Base-by-base conservation (phyloP, 805 yeast species). In the Wickerhamomyces canadensis region DNA sequence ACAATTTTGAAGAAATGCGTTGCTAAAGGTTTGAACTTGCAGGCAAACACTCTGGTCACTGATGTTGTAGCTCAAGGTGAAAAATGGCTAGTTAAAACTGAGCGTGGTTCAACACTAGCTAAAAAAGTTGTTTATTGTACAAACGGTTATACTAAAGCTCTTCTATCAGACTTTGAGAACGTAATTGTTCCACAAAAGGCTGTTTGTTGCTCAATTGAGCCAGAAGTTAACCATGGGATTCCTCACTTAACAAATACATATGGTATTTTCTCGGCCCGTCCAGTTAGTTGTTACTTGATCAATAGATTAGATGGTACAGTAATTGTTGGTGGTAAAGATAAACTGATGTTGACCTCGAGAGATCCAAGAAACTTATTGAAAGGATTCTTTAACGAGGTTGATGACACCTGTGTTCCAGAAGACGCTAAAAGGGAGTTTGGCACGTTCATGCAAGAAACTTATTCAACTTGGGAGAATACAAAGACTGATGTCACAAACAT, bases 41-140 rank as follows among this genome's bases (percentile, higher is more conserved):
- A 69, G 37, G 58, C 76, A 2, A 58, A 68, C 38, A 68, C 75
- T 1, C 54, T 58, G 2, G 74, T 64, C 5, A 45, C 48, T 1
- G 41, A 49, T 5, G 58, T 65, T 13, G 37, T 30, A 10, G 37
- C 43, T 19, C 29, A 52, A 15, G 23, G 33, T 36, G 64, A 58
- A 6, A 48, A 48, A 31, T 65, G 60, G 54, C 27, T 51, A 11
- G 63, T 68, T 5, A 38, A 46, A 21, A 61, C 71, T 4, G 24
- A 32, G 22, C 43, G 56, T 26, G 68, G 67, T n/a, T 31, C 35
- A 4, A 54, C 45, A 10, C 33, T 54, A 7, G 52, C 68, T 5
- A 48, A 50, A 26, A 59, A 62, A 33, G 58, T 69, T 11, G 61
- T 68, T 5, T 48, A 37, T 21, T 34, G 41, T 36, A 50, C 55